phyloP scores from a whole-genome alignment of 805 yeast genomes.

The Sporopachydermia quercuum region DNA sequence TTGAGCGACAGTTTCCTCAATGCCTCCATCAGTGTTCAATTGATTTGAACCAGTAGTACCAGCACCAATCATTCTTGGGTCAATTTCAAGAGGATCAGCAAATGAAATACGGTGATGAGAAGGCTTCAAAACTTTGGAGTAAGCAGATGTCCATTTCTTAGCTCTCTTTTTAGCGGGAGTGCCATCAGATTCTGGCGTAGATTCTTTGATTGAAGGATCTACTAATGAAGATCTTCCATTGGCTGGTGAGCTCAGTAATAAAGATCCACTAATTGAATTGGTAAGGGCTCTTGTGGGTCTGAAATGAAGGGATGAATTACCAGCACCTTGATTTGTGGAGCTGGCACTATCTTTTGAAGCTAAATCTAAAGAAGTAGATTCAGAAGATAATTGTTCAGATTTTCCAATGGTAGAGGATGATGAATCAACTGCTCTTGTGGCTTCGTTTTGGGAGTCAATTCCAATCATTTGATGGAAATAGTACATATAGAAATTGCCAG shows the following conservation, averaged over 20 bases:
- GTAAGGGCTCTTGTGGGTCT: background rate
- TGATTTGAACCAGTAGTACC: background rate
- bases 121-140: background rate
- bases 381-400: background rate
- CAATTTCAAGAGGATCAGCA: background rate
- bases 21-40: too few species aligned
- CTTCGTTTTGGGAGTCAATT: background rate
- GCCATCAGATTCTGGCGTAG: background rate
- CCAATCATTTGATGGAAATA: slow-evolving; percentile 1
- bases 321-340: background rate
- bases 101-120: background rate
- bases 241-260: background rate
- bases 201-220: background rate
- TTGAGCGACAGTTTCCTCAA: background rate
- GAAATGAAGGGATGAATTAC: background rate
- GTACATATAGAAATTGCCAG: slow-evolving; percentile 1
- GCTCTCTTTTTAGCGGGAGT: background rate
- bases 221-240: background rate
- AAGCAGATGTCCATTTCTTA: background rate
- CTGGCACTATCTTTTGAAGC: too few species aligned
- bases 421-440: background rate
- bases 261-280: background rate
- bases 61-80: background rate
- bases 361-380: too few species aligned
- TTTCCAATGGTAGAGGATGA: background rate